These are phyloP conservation scores for Peltaster fructicola DNA, from an alignment of 2,329 filamentous ascomycete genomes.

Conservation along the genomic window DNA sequence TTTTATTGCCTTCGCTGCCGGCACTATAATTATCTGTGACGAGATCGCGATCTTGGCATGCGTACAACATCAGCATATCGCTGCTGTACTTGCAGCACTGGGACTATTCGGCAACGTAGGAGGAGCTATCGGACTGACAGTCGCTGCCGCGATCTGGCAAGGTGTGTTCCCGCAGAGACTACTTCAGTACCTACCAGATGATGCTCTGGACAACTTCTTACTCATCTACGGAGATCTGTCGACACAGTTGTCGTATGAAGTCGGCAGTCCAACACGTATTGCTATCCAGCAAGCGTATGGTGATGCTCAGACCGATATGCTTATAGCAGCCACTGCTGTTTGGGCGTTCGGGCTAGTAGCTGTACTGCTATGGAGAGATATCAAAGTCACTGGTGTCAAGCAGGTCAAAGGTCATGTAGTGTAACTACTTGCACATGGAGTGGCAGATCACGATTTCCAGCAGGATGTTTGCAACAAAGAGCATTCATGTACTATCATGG, in stretches of 20 bases:
- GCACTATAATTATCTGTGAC: constrained; percentile 37
- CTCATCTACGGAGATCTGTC: constrained; percentile 21
- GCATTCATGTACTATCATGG: too few relatives aligned
- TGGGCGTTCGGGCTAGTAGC: constrained; percentile 14
- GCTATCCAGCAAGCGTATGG: constrained; percentile 31
- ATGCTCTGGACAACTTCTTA: constrained; percentile 11
- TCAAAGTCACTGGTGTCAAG: constrained; percentile 17
- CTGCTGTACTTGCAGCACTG: constrained; percentile 10
- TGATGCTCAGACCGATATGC: constrained; percentile 27
- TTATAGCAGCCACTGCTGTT: constrained; percentile 20
- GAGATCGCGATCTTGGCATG: constrained; percentile 44
- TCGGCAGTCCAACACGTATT: constrained; percentile 23
- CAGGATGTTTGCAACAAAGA: too few relatives aligned
- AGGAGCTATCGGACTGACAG: constrained; percentile 35
- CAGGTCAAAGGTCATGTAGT: constrained; percentile 20
- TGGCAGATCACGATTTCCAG: too few relatives aligned
- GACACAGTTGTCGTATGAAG: constrained; percentile 22
- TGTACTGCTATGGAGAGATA: constrained; percentile 17
- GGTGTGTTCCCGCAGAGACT: constrained; percentile 9
- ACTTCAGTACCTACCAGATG: constrained; percentile 4
- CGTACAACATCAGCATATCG: constrained; percentile 11
- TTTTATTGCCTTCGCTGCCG: constrained; percentile 35
- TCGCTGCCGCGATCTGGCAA: constrained; percentile 13
- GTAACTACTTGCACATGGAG: too few relatives aligned
- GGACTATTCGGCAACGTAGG: constrained; percentile 16